Percentiles rank a stretch among this genome's conserved stretches.
phyloP scores from a whole-genome alignment of 352 stramenopile genomes.

The Globisporangium cystogenes region DNA sequence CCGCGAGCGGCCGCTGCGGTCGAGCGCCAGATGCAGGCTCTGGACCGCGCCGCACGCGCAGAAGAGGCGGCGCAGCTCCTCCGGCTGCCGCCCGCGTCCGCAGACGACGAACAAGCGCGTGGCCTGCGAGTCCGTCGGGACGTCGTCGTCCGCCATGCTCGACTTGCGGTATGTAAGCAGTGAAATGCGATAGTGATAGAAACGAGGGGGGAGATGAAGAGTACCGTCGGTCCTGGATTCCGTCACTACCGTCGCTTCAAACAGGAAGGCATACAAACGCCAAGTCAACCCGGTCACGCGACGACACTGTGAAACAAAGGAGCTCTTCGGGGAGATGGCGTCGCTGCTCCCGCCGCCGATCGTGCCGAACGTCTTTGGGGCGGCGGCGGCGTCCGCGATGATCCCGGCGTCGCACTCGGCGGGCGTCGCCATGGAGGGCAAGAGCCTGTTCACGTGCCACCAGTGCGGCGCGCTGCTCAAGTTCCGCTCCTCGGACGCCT shows the following conservation, averaged over 20 bases:
- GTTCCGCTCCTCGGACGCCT: slow-evolving; percentile 48
- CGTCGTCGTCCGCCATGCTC: too few relatives aligned
- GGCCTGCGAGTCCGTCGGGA: too few relatives aligned
- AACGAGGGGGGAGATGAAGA: too few relatives aligned
- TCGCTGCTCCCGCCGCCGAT: slow-evolving; percentile 12
- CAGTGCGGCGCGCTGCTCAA: slow-evolving; percentile 69
- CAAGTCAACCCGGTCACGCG: too few relatives aligned
- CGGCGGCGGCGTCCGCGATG: slow-evolving; percentile 7
- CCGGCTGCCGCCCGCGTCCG: slow-evolving; percentile 49
- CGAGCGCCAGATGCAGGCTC: slow-evolving; percentile 62
- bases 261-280: too few relatives aligned
- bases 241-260: too few relatives aligned
- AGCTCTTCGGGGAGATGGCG: too few relatives aligned
- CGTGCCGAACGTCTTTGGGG: slow-evolving; percentile 10
- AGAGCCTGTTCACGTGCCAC: slow-evolving; percentile 73
- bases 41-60: slow-evolving; percentile 49
- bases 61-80: slow-evolving; percentile 64
- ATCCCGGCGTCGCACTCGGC: slow-evolving; percentile 13
- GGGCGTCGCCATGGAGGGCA: slow-evolving; percentile 55
- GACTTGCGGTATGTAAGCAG: too few relatives aligned
- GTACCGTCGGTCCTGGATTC: too few relatives aligned
- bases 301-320: too few relatives aligned
- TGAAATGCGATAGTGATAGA: too few relatives aligned
- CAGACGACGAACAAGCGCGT: slow-evolving; percentile 69
- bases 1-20: slow-evolving; percentile 72